These are phyloP conservation scores for Xylaria nigripes DNA, from an alignment of 495 filamentous ascomycete species.

Conservation along the genomic window DNA sequence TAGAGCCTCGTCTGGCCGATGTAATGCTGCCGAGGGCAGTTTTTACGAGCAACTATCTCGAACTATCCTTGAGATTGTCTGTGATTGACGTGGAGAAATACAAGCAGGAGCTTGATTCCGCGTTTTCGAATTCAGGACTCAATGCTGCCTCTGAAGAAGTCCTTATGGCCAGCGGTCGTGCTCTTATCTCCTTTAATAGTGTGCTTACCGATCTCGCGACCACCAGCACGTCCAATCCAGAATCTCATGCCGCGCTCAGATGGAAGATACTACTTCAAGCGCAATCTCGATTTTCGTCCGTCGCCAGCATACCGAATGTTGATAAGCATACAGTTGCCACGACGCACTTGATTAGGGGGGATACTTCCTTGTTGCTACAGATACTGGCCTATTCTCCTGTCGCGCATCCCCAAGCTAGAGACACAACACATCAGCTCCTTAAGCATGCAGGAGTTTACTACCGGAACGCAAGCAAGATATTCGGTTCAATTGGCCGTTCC, in stretches of 20 bases:
- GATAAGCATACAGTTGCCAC: conserved; percentile 42
- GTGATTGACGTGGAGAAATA: conserved; percentile 44
- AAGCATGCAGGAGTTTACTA: conserved; percentile 57
- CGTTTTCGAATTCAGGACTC: conserved; percentile 33
- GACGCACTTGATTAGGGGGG: conserved; percentile 52
- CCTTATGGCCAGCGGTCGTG: conserved; percentile 49
- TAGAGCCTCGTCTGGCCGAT: conserved; percentile 33
- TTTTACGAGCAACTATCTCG: conserved; percentile 43
- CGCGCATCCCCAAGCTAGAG: conserved; percentile 40
- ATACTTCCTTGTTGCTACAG: conserved; percentile 49
- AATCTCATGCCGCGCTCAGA: conserved; percentile 26
- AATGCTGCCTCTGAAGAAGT: conserved; percentile 38
- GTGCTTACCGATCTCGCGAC: conserved; percentile 20
- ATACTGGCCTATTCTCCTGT: conserved; percentile 42
- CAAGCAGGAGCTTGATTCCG: conserved; percentile 37
- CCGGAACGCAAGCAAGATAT: conserved; percentile 43
- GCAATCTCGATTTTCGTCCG: conserved; percentile 46
- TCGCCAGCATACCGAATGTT: conserved; percentile 34
- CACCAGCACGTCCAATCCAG: neutral
- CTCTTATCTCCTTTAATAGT: conserved; percentile 45
- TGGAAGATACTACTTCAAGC: conserved; percentile 48
- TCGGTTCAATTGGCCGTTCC: conserved; percentile 27
- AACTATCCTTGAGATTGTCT: conserved; percentile 44
- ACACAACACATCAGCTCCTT: conserved; percentile 43
- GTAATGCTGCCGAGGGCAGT: conserved; percentile 45